These are phyloP conservation scores for Gyromitra esculenta DNA, from an alignment of 2,329 filamentous ascomycete genomes.

Conservation along the genomic window DNA sequence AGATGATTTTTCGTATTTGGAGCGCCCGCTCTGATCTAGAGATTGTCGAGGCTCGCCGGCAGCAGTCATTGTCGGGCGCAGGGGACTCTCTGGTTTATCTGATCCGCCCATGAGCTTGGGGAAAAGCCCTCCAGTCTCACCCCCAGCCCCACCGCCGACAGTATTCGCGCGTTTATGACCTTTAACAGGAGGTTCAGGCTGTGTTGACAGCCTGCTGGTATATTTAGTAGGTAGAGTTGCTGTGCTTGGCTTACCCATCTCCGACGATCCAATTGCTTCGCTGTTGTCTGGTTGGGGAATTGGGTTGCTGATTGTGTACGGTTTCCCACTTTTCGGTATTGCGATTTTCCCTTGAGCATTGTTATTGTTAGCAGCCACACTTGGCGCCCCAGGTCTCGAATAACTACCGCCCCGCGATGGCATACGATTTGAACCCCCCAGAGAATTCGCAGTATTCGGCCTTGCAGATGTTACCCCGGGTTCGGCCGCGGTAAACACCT, in stretches of 20 bases:
- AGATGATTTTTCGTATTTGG: conserved; percentile 65
- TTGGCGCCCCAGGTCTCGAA: conserved; percentile 85
- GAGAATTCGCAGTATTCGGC: conserved; percentile 83
- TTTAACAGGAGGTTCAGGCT: conserved; percentile 66
- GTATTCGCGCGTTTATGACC: conserved; percentile 73
- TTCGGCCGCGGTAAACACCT: conserved; percentile 64
- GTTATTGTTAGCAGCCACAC: conserved; percentile 81
- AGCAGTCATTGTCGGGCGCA: conserved; percentile 63
- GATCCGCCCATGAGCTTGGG: conserved; percentile 60
- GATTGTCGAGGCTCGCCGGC: conserved; percentile 71
- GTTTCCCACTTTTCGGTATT: conserved; percentile 79
- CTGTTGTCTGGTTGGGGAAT: conserved; percentile 68
- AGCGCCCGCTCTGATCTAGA: conserved; percentile 75
- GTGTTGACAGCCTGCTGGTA: conserved; percentile 65
- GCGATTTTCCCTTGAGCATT: conserved; percentile 55
- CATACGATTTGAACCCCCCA: conserved; percentile 69
- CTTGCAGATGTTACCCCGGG: conserved; percentile 65
- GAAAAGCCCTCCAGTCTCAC: conserved; percentile 68
- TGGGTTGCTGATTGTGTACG: conserved; percentile 76
- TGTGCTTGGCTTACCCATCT: conserved; percentile 70
- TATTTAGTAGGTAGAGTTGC: conserved; percentile 63
- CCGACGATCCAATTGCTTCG: conserved; percentile 61
- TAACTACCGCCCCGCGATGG: conserved; percentile 79
- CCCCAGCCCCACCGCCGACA: conserved; percentile 69
- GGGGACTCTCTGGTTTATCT: conserved; percentile 37